phyloP scores from a whole-genome alignment of 108 stramenopile genomes.

The Pinguiococcus pyrenoidosus region DNA sequence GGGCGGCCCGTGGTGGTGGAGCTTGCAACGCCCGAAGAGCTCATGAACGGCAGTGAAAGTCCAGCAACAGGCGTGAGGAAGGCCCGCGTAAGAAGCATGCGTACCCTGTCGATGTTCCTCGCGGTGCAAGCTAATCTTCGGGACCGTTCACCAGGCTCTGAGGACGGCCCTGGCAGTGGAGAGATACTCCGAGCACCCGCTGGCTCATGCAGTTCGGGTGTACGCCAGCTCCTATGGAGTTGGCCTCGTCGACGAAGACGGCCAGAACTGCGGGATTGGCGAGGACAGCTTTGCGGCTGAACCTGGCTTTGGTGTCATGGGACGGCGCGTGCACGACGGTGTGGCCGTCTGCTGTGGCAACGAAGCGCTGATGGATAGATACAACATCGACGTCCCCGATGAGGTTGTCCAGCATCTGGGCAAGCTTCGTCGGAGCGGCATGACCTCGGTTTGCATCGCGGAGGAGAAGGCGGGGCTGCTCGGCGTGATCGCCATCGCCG shows the following conservation, averaged over 20 bases:
- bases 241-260: background rate
- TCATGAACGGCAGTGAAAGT: background rate
- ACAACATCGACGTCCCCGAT: background rate
- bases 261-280: background rate
- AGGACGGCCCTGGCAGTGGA: constrained; percentile 9
- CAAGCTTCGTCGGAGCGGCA: constrained; percentile 1
- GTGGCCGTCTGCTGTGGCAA: constrained; percentile 2
- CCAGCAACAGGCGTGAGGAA: background rate
- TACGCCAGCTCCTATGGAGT: background rate
- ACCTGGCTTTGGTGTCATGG: constrained; percentile 1
- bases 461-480: constrained; percentile 28
- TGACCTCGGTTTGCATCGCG: constrained; percentile 9
- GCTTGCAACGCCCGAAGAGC: constrained; percentile 7
- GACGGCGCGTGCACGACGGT: background rate
- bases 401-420: constrained; percentile 1
- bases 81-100: background rate
- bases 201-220: constrained; percentile 5
- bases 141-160: background rate
- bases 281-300: background rate
- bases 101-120: background rate
- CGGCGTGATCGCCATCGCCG: constrained; percentile 65
- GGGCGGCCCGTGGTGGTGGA: constrained; percentile 47
- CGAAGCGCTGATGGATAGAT: background rate
- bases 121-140: background rate
- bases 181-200: constrained; percentile 10